Evolutionary conservation across 2,329 filamentous ascomycete species (phyloP).

Genomic region (Teratosphaeria destructans): DNA sequence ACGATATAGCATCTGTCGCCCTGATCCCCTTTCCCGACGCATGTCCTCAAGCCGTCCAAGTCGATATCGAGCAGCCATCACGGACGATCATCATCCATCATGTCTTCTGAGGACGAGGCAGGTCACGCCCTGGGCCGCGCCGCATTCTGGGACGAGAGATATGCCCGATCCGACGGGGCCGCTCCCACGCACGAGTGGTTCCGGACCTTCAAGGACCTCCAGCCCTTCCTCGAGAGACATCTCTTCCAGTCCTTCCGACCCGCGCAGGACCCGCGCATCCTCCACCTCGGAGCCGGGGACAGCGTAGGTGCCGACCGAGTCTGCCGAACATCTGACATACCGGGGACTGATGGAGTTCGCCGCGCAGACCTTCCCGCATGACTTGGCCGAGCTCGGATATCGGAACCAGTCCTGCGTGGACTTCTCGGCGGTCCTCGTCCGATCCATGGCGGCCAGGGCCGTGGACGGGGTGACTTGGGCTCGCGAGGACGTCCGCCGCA

Average conservation of each 20-base stretch:
- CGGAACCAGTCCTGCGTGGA: constrained; percentile 44
- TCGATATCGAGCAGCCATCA: neutral
- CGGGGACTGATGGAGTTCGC: neutral
- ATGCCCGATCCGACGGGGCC: constrained; percentile 29
- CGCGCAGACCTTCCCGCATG: constrained; percentile 40
- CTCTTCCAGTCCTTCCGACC: constrained; percentile 17
- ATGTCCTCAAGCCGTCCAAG: no score
- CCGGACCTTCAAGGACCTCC: constrained; percentile 38
- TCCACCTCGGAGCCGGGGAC: constrained; percentile 1
- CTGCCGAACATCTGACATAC: neutral
- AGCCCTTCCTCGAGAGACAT: constrained; percentile 40
- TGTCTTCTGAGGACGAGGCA: neutral
- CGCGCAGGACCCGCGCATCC: neutral
- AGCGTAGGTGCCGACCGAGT: neutral
- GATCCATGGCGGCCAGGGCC: constrained; percentile 35
- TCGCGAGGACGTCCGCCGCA: constrained; percentile 42
- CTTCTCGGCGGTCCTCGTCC: constrained; percentile 45
- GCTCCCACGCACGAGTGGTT: constrained; percentile 46
- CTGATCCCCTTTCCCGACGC: no score
- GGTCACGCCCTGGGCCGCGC: constrained; percentile 25
- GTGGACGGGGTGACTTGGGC: constrained; percentile 39
- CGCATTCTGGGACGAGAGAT: constrained; percentile 44
- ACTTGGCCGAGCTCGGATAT: constrained; percentile 40
- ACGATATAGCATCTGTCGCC: no score
- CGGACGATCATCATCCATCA: neutral